Evolutionary conservation across 805 yeast genomes (phyloP).

Genomic region (Peterozyma xylosa): DNA sequence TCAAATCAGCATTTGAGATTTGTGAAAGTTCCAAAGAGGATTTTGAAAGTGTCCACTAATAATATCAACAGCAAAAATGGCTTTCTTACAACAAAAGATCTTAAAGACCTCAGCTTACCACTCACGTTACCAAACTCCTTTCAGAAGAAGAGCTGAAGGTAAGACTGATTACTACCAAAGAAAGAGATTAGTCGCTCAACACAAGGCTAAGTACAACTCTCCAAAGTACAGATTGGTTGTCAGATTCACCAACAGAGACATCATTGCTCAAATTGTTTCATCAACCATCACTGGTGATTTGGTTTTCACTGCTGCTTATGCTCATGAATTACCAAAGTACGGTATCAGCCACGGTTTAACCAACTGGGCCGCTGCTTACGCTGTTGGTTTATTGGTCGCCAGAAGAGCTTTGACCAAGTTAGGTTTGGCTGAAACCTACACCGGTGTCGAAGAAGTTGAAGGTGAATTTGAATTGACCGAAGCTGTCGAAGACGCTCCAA

Average conservation of each 20-base stretch:
- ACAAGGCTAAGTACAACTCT: slow-evolving; percentile 99
- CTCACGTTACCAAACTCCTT: slow-evolving; percentile 99
- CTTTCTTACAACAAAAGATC: slow-evolving; percentile 49
- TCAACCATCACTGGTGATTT: slow-evolving; percentile 96
- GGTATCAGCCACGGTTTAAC: slow-evolving; percentile 98
- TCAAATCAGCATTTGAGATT: too few species aligned
- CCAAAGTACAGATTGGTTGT: slow-evolving; percentile 99
- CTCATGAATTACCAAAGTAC: slow-evolving; percentile 97
- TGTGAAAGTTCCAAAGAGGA: too few species aligned
- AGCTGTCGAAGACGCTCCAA: slow-evolving; percentile 99
- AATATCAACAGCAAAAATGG: slow-evolving; percentile 43
- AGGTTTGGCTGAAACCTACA: slow-evolving; percentile 96
- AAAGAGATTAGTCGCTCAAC: slow-evolving; percentile 99
- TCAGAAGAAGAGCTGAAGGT: slow-evolving; percentile 99
- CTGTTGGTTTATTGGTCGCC: slow-evolving; percentile 96
- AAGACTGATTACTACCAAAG: slow-evolving; percentile 99
- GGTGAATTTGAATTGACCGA: slow-evolving; percentile 98
- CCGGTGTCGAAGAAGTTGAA: slow-evolving; percentile 98
- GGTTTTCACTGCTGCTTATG: slow-evolving; percentile 95
- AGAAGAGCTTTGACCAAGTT: slow-evolving; percentile 98
- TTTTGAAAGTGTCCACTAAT: neutral
- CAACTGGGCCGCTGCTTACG: slow-evolving; percentile 99
- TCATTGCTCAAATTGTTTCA: slow-evolving; percentile 94
- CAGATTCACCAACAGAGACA: slow-evolving; percentile 99
- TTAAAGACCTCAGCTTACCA: slow-evolving; percentile 88